Base-by-base conservation (phyloP, 2,329 filamentous ascomycete species). In the Fusarium sp. region DNA sequence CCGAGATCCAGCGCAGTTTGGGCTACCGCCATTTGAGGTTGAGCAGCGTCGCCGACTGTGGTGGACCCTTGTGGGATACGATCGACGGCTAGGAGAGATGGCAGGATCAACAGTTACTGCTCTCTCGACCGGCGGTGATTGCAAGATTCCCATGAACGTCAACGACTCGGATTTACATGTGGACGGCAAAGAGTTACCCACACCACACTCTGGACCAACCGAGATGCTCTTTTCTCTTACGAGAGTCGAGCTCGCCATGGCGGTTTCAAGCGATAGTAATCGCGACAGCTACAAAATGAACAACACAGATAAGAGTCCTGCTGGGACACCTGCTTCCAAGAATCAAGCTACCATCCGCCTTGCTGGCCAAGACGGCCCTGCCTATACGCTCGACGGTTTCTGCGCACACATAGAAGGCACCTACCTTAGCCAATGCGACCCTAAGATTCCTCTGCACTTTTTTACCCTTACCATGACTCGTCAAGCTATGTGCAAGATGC, bases 1-100 rank as follows among this genome's bases (percentile, higher is more conserved):
- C 70, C 86, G 85, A 42, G 91, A 94, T 76, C 85, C 87, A 4
- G 83, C 82, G 4, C 84, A 88, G 61, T 87, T 86, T 56, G 85
- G 79, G 8, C 74, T 89, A 5, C 83, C 80, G 7, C 86, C 84
- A 36, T 92, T 90, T 59, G 91, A 94, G 75, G 86, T 89, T 7
- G 92, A 94, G 80, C 87, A 92, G 80, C 87, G 91, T n/a, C 87
- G 92, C 54, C 86, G 92, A 41, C 82, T 94, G 3, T 94, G 91
- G 92, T 94, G 91, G 91, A 88, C 90, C 36, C 84, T 94, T 20
- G 85, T 91, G 18, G 84, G 89, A 31, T 91, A 93, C 71, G 92
- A 94, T 78, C 85, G 87, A 66, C 90, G 92, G 27, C 87, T 93
- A 41, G 87, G 90, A 62, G 92, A 94, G 78, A 87, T 93, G 79